A percentile compares a stretch with the other conserved stretches of the same genome.
Conservation (phyloP, 495 filamentous ascomycete species). For the Penicillium canescens region DNA sequence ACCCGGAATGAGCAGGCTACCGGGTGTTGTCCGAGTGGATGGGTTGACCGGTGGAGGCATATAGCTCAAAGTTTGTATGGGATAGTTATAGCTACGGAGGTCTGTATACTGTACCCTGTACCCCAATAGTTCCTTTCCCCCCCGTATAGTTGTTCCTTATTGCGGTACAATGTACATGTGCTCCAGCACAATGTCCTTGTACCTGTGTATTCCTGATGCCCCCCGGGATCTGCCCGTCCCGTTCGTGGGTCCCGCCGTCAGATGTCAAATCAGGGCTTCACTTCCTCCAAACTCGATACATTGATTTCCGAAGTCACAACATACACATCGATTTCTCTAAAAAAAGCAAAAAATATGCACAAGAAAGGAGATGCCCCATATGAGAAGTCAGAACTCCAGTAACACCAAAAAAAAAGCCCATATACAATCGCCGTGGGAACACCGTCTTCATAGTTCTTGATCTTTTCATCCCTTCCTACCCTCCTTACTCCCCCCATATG, state of each 20-base stretch:
- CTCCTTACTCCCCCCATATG: constrained; percentile 5
- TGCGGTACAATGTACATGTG: too few species aligned
- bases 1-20: not conserved
- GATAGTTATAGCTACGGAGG: too few species aligned
- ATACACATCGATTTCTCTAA: constrained; percentile 21
- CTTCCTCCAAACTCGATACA: constrained; percentile 9
- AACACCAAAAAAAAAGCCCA: constrained; percentile 3
- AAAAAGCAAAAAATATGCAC: constrained; percentile 27
- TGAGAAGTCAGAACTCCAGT: not conserved
- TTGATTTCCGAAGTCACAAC: not conserved
- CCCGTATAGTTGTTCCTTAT: too few species aligned
- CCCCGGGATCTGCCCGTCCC: constrained; percentile 21
- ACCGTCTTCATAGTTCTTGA: not conserved
- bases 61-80: too few species aligned
- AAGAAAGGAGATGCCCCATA: constrained; percentile 15
- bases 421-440: not conserved
- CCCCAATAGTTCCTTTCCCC: too few species aligned
- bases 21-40: not conserved
- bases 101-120: too few species aligned
- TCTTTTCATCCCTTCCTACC: constrained; percentile 2
- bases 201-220: not conserved
- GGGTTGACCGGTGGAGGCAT: too few species aligned
- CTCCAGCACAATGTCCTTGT: too few species aligned
- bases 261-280: constrained; percentile 2
- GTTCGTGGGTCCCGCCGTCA: constrained; percentile 14